Percentiles rank a stretch among this genome's conserved stretches.
Evolutionary conservation across 805 yeast species (phyloP).

Genomic region (Sugiyamaella americana): DNA sequence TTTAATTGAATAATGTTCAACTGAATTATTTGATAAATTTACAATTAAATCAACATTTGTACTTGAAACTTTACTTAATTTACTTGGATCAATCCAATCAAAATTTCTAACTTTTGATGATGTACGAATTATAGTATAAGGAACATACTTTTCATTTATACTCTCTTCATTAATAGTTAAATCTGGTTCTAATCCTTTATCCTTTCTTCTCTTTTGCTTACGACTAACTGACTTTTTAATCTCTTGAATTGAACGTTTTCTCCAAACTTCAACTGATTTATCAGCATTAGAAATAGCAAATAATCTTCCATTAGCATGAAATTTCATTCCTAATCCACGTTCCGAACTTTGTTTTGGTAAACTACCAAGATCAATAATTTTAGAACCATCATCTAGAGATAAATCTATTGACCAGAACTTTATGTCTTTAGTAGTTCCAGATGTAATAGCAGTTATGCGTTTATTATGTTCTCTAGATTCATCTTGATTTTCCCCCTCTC

Average conservation of each 20-base stretch:
- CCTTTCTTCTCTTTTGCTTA: constrained; percentile 70
- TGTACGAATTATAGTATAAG: constrained; percentile 63
- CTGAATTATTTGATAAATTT: constrained; percentile 64
- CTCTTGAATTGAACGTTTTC: constrained; percentile 72
- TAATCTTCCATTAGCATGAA: constrained; percentile 41
- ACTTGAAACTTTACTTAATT: constrained; percentile 19
- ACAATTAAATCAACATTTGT: constrained; percentile 52
- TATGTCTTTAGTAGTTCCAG: constrained; percentile 74
- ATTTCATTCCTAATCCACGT: constrained; percentile 56
- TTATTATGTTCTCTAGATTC: too few species aligned
- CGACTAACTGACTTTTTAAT: constrained; percentile 68
- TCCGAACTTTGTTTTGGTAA: constrained; percentile 57
- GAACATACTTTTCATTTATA: constrained; percentile 45
- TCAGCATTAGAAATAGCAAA: constrained; percentile 76
- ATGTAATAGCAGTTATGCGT: constrained; percentile 47
- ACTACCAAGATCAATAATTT: constrained; percentile 53
- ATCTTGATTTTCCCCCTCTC: constrained; percentile 14
- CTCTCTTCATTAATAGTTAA: constrained; percentile 37
- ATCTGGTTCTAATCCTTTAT: constrained; percentile 49
- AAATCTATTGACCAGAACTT: constrained; percentile 78
- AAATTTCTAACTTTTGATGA: constrained; percentile 56
- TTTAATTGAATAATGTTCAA: constrained; percentile 59
- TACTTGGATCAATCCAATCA: constrained; percentile 43
- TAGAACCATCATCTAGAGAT: constrained; percentile 43
- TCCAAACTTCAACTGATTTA: constrained; percentile 70